A percentile compares a stretch with the other conserved stretches of the same genome.
Conservation (phyloP, 306 rosid species). For the Hippophae rhamnoides region DNA sequence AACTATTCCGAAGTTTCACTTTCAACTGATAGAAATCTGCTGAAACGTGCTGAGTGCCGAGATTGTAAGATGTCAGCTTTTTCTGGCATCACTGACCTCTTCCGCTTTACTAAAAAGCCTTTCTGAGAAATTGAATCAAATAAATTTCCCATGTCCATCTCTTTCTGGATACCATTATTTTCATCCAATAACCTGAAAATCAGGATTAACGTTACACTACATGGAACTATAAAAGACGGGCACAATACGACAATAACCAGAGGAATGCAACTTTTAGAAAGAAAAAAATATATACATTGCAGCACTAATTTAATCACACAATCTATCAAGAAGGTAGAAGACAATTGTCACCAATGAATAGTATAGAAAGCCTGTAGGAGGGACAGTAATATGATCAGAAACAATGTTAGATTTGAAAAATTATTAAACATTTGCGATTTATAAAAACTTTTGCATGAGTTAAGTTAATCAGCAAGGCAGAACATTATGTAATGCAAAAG, state of each 20-base stretch:
- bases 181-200: slow-evolving; percentile 47
- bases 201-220: not conserved
- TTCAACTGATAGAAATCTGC: slow-evolving; percentile 48
- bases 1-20: slow-evolving; percentile 33
- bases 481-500: too few relatives aligned
- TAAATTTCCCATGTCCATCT: slow-evolving; percentile 65
- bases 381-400: too few relatives aligned
- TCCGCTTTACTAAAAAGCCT: slow-evolving; percentile 51
- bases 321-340: not conserved
- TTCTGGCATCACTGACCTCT: slow-evolving; percentile 44
- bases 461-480: too few relatives aligned
- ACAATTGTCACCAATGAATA: not conserved
- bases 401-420: too few relatives aligned
- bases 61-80: slow-evolving; percentile 29
- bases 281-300: not conserved
- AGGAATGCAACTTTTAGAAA: not conserved
- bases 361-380: too few relatives aligned
- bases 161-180: slow-evolving; percentile 37
- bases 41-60: slow-evolving; percentile 59
- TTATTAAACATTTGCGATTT: too few relatives aligned
- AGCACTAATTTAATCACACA: not conserved
- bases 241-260: not conserved
- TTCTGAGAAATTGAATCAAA: slow-evolving; percentile 57
- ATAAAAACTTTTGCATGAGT: too few relatives aligned
- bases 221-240: not conserved